A percentile compares a stretch with the other conserved stretches of the same genome.
Conservation (phyloP, 2,329 filamentous ascomycete species). For the Sarocladium brachiariae region DNA sequence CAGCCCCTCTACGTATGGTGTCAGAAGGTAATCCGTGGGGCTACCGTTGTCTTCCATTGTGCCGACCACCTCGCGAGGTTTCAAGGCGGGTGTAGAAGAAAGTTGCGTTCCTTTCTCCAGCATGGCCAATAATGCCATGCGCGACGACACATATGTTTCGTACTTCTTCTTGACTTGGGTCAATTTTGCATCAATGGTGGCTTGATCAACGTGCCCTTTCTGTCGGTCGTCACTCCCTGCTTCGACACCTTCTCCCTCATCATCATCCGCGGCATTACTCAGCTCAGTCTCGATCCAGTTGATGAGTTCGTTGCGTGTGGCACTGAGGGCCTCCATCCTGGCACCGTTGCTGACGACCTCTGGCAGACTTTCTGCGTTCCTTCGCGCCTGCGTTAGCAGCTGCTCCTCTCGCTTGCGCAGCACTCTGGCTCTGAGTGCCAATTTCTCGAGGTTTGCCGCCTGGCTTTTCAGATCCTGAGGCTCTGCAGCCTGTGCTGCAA, state of each 20-base stretch:
- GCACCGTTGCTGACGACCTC: conserved; percentile 29
- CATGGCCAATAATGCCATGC: conserved; percentile 40
- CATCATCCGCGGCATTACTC: conserved; percentile 39
- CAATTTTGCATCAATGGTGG: conserved; percentile 32
- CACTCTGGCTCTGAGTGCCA: conserved; percentile 51
- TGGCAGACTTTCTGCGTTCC: conserved; percentile 22
- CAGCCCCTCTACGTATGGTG: conserved; percentile 49
- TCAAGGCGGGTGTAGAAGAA: conserved; percentile 16
- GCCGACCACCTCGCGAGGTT: not conserved
- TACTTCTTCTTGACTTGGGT: conserved; percentile 48
- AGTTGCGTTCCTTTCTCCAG: conserved; percentile 26
- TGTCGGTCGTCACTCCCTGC: conserved; percentile 17
- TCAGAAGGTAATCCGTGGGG: conserved; percentile 36
- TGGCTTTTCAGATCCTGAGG: conserved; percentile 38
- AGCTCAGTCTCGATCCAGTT: conserved; percentile 60
- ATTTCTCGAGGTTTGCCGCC: conserved; percentile 48
- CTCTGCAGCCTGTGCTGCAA: conserved; percentile 25
- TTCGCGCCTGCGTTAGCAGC: conserved; percentile 41
- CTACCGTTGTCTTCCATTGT: not conserved
- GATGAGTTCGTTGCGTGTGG: conserved; percentile 54
- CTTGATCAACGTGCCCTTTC: conserved; percentile 16
- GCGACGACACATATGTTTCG: conserved; percentile 40
- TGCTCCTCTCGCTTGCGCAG: conserved; percentile 50
- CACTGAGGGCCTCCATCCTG: conserved; percentile 46
- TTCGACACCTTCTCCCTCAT: conserved; percentile 20